Evolutionary conservation across 1,284 basidiomycete species (phyloP).

Genomic region (Lentinus polychrous): DNA sequence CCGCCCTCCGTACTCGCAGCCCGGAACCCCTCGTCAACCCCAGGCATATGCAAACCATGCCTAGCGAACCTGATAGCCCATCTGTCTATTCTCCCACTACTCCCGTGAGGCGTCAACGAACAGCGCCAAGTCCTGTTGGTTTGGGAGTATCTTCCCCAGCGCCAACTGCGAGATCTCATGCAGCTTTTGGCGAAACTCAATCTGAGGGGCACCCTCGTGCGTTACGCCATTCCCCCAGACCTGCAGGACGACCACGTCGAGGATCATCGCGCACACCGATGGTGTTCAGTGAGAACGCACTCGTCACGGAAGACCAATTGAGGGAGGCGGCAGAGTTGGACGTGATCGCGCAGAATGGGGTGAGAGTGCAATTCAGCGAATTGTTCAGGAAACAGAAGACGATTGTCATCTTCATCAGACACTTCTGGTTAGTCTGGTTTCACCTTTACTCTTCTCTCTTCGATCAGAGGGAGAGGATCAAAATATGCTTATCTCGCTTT

Average conservation of each 20-base stretch:
- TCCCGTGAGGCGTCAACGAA: constrained; percentile 9
- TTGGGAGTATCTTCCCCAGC: constrained; percentile 8
- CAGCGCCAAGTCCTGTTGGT: constrained; percentile 13
- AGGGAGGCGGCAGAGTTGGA: constrained; percentile 53
- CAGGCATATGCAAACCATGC: background rate
- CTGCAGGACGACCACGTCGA: constrained; percentile 4
- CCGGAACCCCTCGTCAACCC: background rate
- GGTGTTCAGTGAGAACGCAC: constrained; percentile 21
- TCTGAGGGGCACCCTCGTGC: constrained; percentile 3
- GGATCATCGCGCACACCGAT: constrained; percentile 4
- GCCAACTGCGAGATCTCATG: constrained; percentile 11
- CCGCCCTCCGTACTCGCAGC: constrained; percentile 2
- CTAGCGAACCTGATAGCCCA: background rate
- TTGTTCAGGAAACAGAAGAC: constrained; percentile 61
- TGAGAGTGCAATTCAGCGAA: constrained; percentile 63
- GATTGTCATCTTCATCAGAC: constrained; percentile 70
- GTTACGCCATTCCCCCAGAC: background rate
- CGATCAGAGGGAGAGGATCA: no score
- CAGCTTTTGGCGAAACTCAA: constrained; percentile 1
- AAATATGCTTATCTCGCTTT: background rate
- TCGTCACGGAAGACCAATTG: constrained; percentile 45
- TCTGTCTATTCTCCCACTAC: background rate
- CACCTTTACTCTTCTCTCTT: background rate
- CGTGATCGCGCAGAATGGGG: constrained; percentile 63
- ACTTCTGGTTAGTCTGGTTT: constrained; percentile 48